phyloP scores from a whole-genome alignment of 768 basidiomycete species.

The Kwoniella mangroviensis region DNA sequence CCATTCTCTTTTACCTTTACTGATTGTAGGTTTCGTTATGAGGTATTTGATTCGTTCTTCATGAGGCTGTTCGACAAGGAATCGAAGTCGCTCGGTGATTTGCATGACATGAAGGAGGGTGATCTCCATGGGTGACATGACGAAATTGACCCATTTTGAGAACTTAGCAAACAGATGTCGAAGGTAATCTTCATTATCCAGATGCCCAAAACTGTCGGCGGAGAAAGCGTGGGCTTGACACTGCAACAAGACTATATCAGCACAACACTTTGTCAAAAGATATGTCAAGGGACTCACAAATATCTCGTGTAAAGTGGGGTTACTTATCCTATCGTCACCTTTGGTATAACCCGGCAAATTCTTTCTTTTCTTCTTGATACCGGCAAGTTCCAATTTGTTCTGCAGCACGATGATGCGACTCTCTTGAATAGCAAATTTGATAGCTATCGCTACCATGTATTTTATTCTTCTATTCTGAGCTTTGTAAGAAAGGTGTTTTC shows the following conservation, averaged over 20 bases:
- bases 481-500: slow-evolving; percentile 9
- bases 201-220: slow-evolving; percentile 19
- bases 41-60: slow-evolving; percentile 15
- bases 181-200: slow-evolving; percentile 13
- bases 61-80: slow-evolving; percentile 12
- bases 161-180: not conserved
- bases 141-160: slow-evolving; percentile 7
- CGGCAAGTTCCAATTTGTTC: slow-evolving; percentile 9
- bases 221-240: slow-evolving; percentile 15
- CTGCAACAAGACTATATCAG: slow-evolving; percentile 9
- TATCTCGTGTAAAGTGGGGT: slow-evolving; percentile 21
- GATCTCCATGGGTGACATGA: slow-evolving; percentile 4
- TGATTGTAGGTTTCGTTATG: not conserved
- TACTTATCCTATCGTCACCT: slow-evolving; percentile 18
- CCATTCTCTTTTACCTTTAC: slow-evolving; percentile 28
- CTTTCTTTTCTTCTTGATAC: not conserved
- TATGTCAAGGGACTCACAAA: slow-evolving; percentile 23
- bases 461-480: slow-evolving; percentile 13
- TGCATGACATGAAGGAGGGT: slow-evolving; percentile 3
- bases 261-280: not conserved
- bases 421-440: slow-evolving; percentile 36
- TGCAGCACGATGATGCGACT: slow-evolving; percentile 23
- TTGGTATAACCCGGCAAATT: slow-evolving; percentile 16
- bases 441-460: slow-evolving; percentile 34
- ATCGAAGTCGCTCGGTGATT: slow-evolving; percentile 14